These are phyloP conservation scores for Thyridium curvatum DNA, from an alignment of 2,329 filamentous ascomycete genomes.

Conservation along the genomic window DNA sequence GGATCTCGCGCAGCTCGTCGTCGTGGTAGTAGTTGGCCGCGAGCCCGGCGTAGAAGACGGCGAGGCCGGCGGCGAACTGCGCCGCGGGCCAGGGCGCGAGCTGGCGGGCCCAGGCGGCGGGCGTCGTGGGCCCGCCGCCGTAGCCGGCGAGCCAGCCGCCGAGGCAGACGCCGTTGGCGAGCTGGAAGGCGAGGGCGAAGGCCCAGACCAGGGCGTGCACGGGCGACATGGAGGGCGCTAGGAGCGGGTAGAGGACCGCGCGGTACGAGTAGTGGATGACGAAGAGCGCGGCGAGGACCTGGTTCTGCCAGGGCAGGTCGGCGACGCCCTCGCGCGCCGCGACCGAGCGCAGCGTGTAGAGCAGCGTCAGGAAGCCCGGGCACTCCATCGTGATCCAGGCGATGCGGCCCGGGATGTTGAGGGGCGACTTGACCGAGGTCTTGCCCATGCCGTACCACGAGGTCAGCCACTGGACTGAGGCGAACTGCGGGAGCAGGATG, in stretches of 20 bases:
- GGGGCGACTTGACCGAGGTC: constrained; percentile 64
- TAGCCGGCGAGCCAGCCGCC: constrained; percentile 79
- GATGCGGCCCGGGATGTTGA: constrained; percentile 85
- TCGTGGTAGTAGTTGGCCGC: constrained; percentile 83
- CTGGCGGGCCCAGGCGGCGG: constrained; percentile 39
- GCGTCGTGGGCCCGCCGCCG: constrained; percentile 66
- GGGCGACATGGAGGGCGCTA: constrained; percentile 89
- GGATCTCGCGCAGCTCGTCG: constrained; percentile 80
- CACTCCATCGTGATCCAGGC: constrained; percentile 88
- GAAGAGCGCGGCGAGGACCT: constrained; percentile 65
- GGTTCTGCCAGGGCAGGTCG: constrained; percentile 69
- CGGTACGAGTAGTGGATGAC: constrained; percentile 86
- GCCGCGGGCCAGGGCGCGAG: constrained; percentile 25
- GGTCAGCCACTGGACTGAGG: constrained; percentile 67
- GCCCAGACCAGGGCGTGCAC: constrained; percentile 66
- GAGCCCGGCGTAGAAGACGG: constrained; percentile 71
- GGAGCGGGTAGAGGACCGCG: constrained; percentile 72
- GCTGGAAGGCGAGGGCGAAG: constrained; percentile 65
- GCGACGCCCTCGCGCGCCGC: constrained; percentile 50
- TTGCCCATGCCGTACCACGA: constrained; percentile 90
- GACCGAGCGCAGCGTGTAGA: constrained; percentile 72
- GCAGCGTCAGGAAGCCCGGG: constrained; percentile 66
- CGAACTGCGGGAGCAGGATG: constrained; percentile 45
- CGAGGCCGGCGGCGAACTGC: constrained; percentile 58
- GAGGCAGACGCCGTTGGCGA: constrained; percentile 71